A percentile compares a stretch with the other conserved stretches of the same genome.
Evolutionary conservation across 148 eudicot species (phyloP).

Genomic region (Chenopodium quinoa): DNA sequence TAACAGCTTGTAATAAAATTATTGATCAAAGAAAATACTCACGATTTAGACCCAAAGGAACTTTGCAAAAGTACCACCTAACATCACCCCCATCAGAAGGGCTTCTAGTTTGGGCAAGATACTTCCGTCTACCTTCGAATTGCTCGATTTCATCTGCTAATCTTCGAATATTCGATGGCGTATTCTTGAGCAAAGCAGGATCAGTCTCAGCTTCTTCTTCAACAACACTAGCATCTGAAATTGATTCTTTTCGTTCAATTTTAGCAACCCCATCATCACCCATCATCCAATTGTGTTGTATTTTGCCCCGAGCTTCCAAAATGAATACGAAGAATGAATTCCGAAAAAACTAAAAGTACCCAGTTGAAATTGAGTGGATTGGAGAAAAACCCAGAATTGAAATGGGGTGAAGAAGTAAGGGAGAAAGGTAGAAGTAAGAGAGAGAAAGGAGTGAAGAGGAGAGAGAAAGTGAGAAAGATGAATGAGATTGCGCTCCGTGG

Average conservation of each 20-base stretch:
- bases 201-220: conserved; percentile 49
- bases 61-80: conserved; percentile 95
- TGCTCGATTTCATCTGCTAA: conserved; percentile 86
- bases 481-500: no score
- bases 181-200: conserved; percentile 82
- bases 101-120: conserved; percentile 83
- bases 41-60: conserved; percentile 74
- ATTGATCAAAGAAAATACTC: conserved; percentile 20
- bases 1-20: not conserved
- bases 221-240: conserved; percentile 15
- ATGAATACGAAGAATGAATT: no score
- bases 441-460: no score
- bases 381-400: no score
- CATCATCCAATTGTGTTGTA: not conserved
- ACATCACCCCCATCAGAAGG: conserved; percentile 94
- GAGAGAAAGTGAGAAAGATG: no score
- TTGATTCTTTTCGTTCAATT: conserved; percentile 22
- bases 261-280: not conserved
- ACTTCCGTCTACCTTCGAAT: conserved; percentile 82
- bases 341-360: no score
- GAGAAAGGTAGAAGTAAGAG: no score
- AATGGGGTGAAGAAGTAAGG: no score
- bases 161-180: conserved; percentile 72
- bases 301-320: no score
- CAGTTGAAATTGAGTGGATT: no score